A percentile compares a stretch with the other conserved stretches of the same genome.
phyloP scores from a whole-genome alignment of 805 yeast genomes.

The Trichomonascus vanleenenianus region DNA sequence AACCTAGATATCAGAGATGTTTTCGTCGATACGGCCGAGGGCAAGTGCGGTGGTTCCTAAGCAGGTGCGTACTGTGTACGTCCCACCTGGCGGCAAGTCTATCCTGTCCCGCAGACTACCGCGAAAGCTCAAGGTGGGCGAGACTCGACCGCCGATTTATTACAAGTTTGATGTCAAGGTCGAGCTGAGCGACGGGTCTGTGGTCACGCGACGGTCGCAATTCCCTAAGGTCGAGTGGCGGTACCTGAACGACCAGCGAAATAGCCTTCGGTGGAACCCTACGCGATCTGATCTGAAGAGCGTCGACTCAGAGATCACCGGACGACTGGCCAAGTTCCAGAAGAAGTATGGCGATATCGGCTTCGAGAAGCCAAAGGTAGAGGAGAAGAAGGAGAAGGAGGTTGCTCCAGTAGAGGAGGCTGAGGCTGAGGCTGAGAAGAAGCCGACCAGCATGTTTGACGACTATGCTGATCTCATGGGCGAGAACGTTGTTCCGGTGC shows the following conservation, averaged over 20 bases:
- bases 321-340: constrained; percentile 45
- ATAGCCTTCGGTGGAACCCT: constrained; percentile 82
- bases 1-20: not conserved
- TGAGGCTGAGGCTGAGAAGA: constrained; percentile 29
- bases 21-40: not conserved
- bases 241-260: constrained; percentile 83
- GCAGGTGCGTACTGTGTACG: constrained; percentile 10
- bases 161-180: constrained; percentile 81
- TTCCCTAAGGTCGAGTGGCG: constrained; percentile 82
- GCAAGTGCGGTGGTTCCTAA: not conserved
- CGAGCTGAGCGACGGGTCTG: constrained; percentile 94
- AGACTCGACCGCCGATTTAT: constrained; percentile 89
- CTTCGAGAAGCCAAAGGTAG: constrained; percentile 8
- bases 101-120: constrained; percentile 14
- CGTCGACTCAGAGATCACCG: constrained; percentile 76
- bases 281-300: constrained; percentile 67
- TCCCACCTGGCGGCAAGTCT: constrained; percentile 14
- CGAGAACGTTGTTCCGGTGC: constrained; percentile 46
- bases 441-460: constrained; percentile 27
- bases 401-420: constrained; percentile 16
- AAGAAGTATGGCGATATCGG: constrained; percentile 26
- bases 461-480: constrained; percentile 57
- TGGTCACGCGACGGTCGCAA: constrained; percentile 71
- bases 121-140: constrained; percentile 43
- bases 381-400: constrained; percentile 10